Conservation (phyloP, 1,139 yeast species). For the Nakaseomyces sp. region DNA sequence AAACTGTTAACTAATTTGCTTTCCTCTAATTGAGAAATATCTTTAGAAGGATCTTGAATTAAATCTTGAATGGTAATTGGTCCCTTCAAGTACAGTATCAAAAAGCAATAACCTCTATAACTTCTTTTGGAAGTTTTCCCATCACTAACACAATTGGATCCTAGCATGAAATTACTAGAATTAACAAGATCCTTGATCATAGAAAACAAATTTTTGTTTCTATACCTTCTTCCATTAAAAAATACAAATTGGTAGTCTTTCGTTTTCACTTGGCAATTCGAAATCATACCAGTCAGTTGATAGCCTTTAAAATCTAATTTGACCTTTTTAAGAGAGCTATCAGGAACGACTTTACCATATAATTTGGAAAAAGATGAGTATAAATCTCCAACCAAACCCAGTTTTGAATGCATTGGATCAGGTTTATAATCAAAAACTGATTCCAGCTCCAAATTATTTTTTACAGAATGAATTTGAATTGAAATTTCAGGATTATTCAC, state of each 20-base stretch:
- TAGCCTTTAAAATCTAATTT: constrained; percentile 23
- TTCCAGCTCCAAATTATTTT: not conserved
- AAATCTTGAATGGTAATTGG: constrained; percentile 33
- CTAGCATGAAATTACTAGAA: constrained; percentile 25
- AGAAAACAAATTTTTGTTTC: constrained; percentile 24
- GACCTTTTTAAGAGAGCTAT: constrained; percentile 18
- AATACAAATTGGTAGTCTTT: constrained; percentile 40
- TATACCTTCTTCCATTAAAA: constrained; percentile 38
- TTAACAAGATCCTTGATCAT: constrained; percentile 31
- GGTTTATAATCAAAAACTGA: not conserved
- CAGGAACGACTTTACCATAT: constrained; percentile 17
- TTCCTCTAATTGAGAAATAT: constrained; percentile 25
- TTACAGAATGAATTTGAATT: not conserved
- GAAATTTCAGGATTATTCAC: constrained; percentile 29
- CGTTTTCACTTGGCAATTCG: constrained; percentile 30
- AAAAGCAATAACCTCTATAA: constrained; percentile 33
- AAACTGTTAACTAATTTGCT: constrained; percentile 30
- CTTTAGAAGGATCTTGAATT: constrained; percentile 39
- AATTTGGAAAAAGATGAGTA: constrained; percentile 5
- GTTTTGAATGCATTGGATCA: not conserved
- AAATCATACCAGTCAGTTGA: constrained; percentile 30
- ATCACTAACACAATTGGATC: constrained; percentile 13
- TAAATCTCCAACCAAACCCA: not conserved
- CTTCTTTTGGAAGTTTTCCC: constrained; percentile 29
- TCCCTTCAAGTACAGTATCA: constrained; percentile 34